Evolutionary conservation across 176 grass and related monocot genomes (phyloP).

Genomic region (Zoysia japonica): DNA sequence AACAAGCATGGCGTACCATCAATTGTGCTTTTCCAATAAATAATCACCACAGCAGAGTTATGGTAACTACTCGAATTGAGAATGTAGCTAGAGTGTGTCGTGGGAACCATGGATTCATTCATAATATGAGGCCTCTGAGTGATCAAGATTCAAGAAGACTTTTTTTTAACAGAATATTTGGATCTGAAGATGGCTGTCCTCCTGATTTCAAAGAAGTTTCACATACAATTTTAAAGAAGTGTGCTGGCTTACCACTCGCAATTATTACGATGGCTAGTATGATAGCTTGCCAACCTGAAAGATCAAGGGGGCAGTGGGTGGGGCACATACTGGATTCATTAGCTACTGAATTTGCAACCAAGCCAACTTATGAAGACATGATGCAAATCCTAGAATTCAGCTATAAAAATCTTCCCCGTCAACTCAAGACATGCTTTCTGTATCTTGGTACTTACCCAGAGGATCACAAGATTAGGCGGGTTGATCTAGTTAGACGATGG

Average conservation of each 20-base stretch:
- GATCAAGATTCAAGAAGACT: slow-evolving; percentile 4
- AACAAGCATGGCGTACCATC: not conserved
- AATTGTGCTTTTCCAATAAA: not conserved
- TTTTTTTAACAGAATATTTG: slow-evolving; percentile 15
- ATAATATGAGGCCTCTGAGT: not conserved
- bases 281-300: slow-evolving; percentile 7
- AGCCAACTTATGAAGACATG: not conserved
- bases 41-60: not conserved
- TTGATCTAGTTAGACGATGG: slow-evolving; percentile 35
- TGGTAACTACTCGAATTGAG: not conserved
- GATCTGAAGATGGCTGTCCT: not conserved
- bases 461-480: not conserved
- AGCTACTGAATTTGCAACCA: not conserved
- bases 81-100: not conserved
- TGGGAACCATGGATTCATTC: not conserved
- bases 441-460: slow-evolving; percentile 41
- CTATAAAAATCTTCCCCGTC: slow-evolving; percentile 23
- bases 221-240: slow-evolving; percentile 16
- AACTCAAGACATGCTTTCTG: slow-evolving; percentile 44
- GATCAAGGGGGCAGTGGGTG: not conserved
- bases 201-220: not conserved
- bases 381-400: slow-evolving; percentile 13
- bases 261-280: slow-evolving; percentile 26
- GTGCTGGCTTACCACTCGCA: slow-evolving; percentile 12
- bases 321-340: not conserved